phyloP scores from a whole-genome alignment of 2,329 filamentous ascomycete species.

The Dothideomycetes sp. region DNA sequence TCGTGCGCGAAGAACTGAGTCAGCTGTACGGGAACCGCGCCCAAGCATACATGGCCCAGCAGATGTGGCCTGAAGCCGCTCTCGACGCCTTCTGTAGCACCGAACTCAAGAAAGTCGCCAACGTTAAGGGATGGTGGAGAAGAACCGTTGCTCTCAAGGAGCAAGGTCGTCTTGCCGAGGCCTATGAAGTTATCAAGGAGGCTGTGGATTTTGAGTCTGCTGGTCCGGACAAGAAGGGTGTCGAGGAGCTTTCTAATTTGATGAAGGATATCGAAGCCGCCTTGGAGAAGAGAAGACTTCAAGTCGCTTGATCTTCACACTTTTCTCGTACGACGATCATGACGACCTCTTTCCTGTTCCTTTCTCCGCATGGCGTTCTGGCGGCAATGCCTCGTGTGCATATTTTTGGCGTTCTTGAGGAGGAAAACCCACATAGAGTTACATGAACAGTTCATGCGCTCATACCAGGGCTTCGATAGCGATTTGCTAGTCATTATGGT shows the following conservation, averaged over 20 bases:
- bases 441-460: too few relatives aligned
- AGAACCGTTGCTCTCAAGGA: constrained; percentile 76
- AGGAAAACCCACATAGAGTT: too few relatives aligned
- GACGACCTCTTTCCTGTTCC: too few relatives aligned
- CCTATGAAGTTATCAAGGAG: constrained; percentile 64
- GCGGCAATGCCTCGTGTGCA: too few relatives aligned
- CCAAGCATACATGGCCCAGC: constrained; percentile 77
- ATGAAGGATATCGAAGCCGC: constrained; percentile 14
- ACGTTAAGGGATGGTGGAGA: constrained; percentile 93
- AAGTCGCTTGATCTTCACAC: constrained; percentile 1
- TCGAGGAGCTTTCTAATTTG: constrained; percentile 15
- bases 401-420: constrained; percentile 4
- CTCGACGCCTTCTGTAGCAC: constrained; percentile 82
- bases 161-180: constrained; percentile 83
- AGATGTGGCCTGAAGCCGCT: constrained; percentile 76
- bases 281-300: constrained; percentile 13
- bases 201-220: constrained; percentile 75
- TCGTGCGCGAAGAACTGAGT: constrained; percentile 77
- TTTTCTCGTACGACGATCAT: background rate
- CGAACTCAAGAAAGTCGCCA: constrained; percentile 75
- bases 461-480: too few relatives aligned
- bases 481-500: too few relatives aligned
- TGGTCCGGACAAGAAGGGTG: constrained; percentile 28
- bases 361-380: constrained; percentile 11
- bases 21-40: constrained; percentile 77